These are phyloP conservation scores for Trichophyton schoenleinii DNA, from an alignment of 2,329 filamentous ascomycete species.

Conservation along the genomic window DNA sequence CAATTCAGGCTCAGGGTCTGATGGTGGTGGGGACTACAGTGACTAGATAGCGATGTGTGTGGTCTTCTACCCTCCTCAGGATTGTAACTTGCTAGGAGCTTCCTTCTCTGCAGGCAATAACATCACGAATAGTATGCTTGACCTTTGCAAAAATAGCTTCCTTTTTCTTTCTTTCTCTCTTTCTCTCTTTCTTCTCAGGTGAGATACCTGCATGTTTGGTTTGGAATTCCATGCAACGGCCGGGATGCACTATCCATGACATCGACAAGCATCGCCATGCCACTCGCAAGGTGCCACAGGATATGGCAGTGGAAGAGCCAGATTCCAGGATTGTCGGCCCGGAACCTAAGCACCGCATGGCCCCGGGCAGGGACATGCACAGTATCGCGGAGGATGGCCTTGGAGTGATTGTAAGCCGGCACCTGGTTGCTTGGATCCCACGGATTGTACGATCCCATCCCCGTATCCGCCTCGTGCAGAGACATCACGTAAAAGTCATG, in stretches of 20 bases:
- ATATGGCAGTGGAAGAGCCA: slow-evolving; percentile 50
- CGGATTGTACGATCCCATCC: slow-evolving; percentile 30
- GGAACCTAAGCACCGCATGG: slow-evolving; percentile 39
- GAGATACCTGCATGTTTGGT: neutral
- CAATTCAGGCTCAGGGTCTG: neutral
- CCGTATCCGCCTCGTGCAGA: slow-evolving; percentile 19
- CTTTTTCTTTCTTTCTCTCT: neutral
- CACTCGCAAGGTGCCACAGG: slow-evolving; percentile 43
- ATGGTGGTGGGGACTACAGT: neutral
- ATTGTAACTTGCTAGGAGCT: neutral
- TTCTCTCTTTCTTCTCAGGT: neutral
- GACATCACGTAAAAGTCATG: slow-evolving; percentile 26
- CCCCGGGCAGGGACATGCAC: slow-evolving; percentile 30
- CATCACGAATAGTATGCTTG: too few relatives aligned
- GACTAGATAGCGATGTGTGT: neutral
- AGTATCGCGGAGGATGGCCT: slow-evolving; percentile 12
- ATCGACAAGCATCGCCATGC: slow-evolving; percentile 34
- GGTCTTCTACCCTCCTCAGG: too few relatives aligned
- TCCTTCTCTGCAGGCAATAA: neutral
- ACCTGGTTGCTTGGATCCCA: slow-evolving; percentile 12
- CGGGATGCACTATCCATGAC: slow-evolving; percentile 15
- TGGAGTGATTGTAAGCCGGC: slow-evolving; percentile 11
- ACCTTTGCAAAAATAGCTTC: neutral
- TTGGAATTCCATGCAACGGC: neutral
- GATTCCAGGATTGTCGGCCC: slow-evolving; percentile 43